Percentiles rank a stretch among this genome's conserved stretches.
These are phyloP conservation scores for Graphilbum sp. DNA, from an alignment of 2,329 filamentous ascomycete species.

Conservation along the genomic window DNA sequence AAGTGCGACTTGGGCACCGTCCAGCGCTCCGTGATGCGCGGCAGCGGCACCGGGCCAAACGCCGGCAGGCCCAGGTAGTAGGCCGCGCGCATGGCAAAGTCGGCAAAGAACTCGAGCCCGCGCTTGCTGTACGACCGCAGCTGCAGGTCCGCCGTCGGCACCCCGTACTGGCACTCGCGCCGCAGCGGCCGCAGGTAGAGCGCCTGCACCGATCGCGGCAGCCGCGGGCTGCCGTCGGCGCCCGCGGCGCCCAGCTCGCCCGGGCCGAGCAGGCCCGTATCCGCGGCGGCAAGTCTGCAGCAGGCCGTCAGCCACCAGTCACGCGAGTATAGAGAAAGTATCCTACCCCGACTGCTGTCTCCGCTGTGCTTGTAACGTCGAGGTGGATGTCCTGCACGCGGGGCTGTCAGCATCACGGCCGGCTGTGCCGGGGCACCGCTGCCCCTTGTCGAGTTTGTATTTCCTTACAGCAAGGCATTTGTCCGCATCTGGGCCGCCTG, in stretches of 20 bases:
- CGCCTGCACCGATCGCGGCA: slow-evolving; percentile 69
- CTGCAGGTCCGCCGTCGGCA: slow-evolving; percentile 82
- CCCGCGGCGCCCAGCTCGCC: neutral
- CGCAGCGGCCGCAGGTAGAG: slow-evolving; percentile 74
- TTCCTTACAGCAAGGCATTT: slow-evolving; percentile 8
- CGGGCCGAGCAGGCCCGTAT: too few relatives aligned
- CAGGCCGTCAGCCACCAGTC: too few relatives aligned
- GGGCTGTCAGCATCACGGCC: too few relatives aligned
- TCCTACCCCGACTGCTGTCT: too few relatives aligned
- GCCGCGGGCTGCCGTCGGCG: slow-evolving; percentile 24
- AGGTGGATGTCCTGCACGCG: too few relatives aligned
- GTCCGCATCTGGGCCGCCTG: slow-evolving; percentile 3
- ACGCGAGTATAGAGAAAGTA: too few relatives aligned
- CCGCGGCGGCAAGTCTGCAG: too few relatives aligned
- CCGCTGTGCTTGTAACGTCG: too few relatives aligned
- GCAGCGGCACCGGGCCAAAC: slow-evolving; percentile 71
- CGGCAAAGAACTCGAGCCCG: slow-evolving; percentile 84
- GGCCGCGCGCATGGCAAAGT: slow-evolving; percentile 85
- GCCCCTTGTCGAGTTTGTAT: neutral
- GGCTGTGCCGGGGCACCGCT: too few relatives aligned
- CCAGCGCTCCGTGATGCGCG: slow-evolving; percentile 80
- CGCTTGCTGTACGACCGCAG: slow-evolving; percentile 80
- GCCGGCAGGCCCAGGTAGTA: slow-evolving; percentile 86
- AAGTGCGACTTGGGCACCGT: slow-evolving; percentile 81
- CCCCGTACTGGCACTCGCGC: slow-evolving; percentile 54